A percentile compares a stretch with the other conserved stretches of the same genome.
phyloP scores from a whole-genome alignment of 1,139 yeast genomes.

The Taphrina deformans region DNA sequence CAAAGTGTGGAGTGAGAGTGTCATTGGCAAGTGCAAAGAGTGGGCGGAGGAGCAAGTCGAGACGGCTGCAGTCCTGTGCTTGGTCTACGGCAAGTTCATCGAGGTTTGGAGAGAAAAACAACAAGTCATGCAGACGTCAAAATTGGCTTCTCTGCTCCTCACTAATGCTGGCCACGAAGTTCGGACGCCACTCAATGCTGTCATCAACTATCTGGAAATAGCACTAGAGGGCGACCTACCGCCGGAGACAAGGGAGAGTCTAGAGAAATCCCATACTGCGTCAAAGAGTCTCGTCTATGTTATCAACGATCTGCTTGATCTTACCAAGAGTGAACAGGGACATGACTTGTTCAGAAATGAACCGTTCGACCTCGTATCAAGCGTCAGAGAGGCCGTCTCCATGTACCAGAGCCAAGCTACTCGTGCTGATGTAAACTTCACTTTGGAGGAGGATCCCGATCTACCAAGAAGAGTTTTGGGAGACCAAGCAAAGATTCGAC shows the following conservation, averaged over 20 bases:
- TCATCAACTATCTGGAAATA: conserved; percentile 48
- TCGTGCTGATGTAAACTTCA: conserved; percentile 10
- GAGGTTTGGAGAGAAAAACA: conserved; percentile 31
- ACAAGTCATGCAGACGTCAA: conserved; percentile 27
- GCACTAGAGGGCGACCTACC: conserved; percentile 27
- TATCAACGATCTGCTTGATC: conserved; percentile 31
- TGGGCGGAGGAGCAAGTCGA: conserved; percentile 33
- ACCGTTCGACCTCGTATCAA: conserved; percentile 20
- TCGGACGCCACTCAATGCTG: conserved; percentile 89
- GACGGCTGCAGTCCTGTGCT: conserved; percentile 30
- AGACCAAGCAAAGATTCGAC: conserved; percentile 80
- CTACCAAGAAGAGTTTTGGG: conserved; percentile 86
- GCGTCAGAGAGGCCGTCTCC: conserved; percentile 30
- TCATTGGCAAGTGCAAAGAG: conserved; percentile 24
- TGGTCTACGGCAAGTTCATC: conserved; percentile 33
- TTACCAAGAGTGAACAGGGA: conserved; percentile 32
- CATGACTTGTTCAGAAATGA: conserved; percentile 24
- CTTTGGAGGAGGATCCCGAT: conserved; percentile 15
- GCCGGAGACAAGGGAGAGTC: conserved; percentile 14
- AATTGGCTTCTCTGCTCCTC: conserved; percentile 51
- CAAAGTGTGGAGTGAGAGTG: conserved; percentile 34
- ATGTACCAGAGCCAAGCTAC: conserved; percentile 21
- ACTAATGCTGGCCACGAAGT: conserved; percentile 92
- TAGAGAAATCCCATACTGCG: conserved; percentile 27
- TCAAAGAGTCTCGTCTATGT: conserved; percentile 33